Percentiles rank a stretch among this genome's conserved stretches.
Conservation (phyloP, 176 grass and related monocot species). For the Urochloa ruziziensis region DNA sequence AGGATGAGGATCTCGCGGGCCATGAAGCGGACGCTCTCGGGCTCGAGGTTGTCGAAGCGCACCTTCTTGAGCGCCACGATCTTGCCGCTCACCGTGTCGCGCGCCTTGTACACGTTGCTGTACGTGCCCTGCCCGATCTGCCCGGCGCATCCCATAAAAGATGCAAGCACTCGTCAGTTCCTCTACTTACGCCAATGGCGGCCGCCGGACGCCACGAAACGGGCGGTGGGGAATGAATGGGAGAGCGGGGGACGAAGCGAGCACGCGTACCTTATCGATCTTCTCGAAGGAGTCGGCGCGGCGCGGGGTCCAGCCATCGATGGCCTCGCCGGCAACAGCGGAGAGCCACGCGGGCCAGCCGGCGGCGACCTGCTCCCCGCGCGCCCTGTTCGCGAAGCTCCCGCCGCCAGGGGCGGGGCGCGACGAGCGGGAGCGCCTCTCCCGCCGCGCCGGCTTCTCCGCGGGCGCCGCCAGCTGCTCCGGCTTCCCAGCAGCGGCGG, state of each 20-base stretch:
- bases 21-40: constrained; percentile 89
- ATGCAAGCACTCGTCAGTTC: constrained; percentile 30
- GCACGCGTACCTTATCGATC: constrained; percentile 68
- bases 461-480: constrained; percentile 8
- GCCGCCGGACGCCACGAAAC: neutral
- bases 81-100: constrained; percentile 60
- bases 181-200: constrained; percentile 10
- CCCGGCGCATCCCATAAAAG: constrained; percentile 1
- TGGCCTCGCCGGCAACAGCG: constrained; percentile 70
- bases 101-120: constrained; percentile 89
- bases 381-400: constrained; percentile 65
- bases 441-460: constrained; percentile 30
- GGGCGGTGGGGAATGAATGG: neutral
- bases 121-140: constrained; percentile 86
- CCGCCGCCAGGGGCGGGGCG: constrained; percentile 26
- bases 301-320: constrained; percentile 63
- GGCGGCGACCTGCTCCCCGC: constrained; percentile 71
- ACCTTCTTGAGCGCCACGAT: constrained; percentile 92
- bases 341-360: constrained; percentile 88
- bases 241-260: neutral
- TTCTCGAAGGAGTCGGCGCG: constrained; percentile 87
- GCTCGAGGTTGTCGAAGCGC: constrained; percentile 81
- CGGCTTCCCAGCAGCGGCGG: neutral
- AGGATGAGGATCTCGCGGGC: constrained; percentile 84
- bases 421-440: constrained; percentile 40